These are phyloP conservation scores for Calophaca sinica DNA, from an alignment of 306 rosid species.

Conservation along the genomic window DNA sequence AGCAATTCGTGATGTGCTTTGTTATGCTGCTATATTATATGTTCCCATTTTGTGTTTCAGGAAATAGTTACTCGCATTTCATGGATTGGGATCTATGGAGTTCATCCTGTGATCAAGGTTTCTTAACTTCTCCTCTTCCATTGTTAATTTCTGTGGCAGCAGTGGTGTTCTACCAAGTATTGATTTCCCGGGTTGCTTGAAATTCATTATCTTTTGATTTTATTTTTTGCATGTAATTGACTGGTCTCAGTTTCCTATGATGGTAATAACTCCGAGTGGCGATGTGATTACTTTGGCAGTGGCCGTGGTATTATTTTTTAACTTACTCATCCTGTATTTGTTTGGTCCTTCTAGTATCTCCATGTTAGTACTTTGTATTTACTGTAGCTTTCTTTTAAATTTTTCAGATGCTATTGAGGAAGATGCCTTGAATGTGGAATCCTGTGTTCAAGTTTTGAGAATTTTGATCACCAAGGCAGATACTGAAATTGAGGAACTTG, in stretches of 20 bases:
- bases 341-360: conserved; percentile 3
- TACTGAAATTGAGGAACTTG: conserved; percentile 70
- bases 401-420: conserved; percentile 72
- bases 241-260: conserved; percentile 52
- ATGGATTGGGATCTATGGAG: conserved; percentile 83
- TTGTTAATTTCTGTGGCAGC: conserved; percentile 11
- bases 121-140: conserved; percentile 2
- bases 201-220: conserved; percentile 4
- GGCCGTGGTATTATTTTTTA: conserved; percentile 55
- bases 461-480: conserved; percentile 62
- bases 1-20: background rate
- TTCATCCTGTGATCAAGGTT: conserved; percentile 65
- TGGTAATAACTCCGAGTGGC: conserved; percentile 48
- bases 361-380: conserved; percentile 11
- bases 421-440: conserved; percentile 62
- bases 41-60: conserved; percentile 49
- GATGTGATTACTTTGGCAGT: conserved; percentile 57
- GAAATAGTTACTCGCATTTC: conserved; percentile 46
- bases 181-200: conserved; percentile 1
- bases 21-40: background rate
- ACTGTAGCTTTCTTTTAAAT: conserved; percentile 27
- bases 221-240: conserved; percentile 39
- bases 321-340: conserved; percentile 11
- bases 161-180: conserved; percentile 15
- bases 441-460: conserved; percentile 65